Conservation (phyloP, 2,329 filamentous ascomycete genomes). For the Colletotrichum sp. region DNA sequence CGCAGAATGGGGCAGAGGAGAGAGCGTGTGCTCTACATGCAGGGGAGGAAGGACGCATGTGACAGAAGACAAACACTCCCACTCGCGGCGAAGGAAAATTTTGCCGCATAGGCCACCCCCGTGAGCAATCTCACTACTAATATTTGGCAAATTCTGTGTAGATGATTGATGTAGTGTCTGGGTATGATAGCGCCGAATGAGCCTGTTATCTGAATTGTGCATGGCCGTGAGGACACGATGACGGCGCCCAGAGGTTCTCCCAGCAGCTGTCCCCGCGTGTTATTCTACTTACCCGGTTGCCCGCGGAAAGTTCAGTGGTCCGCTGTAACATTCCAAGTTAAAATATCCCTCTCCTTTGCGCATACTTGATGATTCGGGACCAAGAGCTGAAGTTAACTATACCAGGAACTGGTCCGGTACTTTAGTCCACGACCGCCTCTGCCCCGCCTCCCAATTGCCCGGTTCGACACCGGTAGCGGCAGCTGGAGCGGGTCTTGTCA, state of each 20-base stretch:
- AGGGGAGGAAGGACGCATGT: constrained; percentile 9
- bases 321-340: not conserved
- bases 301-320: not conserved
- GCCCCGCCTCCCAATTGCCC: not conserved
- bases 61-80: not conserved
- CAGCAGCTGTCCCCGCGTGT: not conserved
- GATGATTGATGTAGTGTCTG: not conserved
- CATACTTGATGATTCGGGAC: not conserved
- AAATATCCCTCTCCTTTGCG: too few species aligned
- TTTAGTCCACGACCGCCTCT: too few species aligned
- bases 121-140: not conserved
- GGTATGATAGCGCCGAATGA: not conserved
- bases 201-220: not conserved
- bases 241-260: not conserved
- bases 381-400: not conserved
- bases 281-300: not conserved
- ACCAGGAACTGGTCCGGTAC: not conserved
- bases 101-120: not conserved
- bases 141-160: not conserved
- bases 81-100: not conserved
- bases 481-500: not conserved
- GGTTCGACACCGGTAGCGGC: not conserved
- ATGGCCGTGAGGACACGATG: not conserved
- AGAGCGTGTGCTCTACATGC: not conserved
- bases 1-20: not conserved